Base-by-base conservation (phyloP, 1,139 yeast species). In the Torulaspora globosa region DNA sequence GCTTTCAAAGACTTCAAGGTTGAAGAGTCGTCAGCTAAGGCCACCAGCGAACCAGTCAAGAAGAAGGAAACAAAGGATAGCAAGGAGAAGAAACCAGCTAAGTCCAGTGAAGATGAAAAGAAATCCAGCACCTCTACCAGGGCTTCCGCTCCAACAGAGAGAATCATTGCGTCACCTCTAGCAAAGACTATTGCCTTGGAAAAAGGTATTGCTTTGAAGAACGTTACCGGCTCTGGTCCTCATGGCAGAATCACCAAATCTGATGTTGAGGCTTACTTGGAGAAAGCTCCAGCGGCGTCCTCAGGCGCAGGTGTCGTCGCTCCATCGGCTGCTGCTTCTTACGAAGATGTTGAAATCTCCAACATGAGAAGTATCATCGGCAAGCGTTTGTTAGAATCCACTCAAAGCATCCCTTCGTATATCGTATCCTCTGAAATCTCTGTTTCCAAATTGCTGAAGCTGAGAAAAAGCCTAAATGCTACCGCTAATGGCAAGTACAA, bases 331-430 rank as follows among this genome's bases (percentile, higher is more conserved):
- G 68, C 73, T 46, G 79, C 84, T 37, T 56, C 80, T 24, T 89
- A 73, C 71, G 83, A 78, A 63, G 99, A 92, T 67, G 79, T 82
- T 52, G 96, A 96, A 63, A 76, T 92, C 67, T 74, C 95, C 50
- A 77, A 78, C 64, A 92, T 92, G 97, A 86, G 99, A 76, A 83
- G 83, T 72, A 86, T 94, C 57, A 92, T 92, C 64, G 96, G 96
- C 57, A 70, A 81, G 65, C 86, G 99, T 74, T 78, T 92, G 60
- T 73, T 85, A 56, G 82, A 85, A 69, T 89, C 97, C 42, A 85
- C 92, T 62, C 87, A 80, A 68, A 79, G 79, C 59, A 81, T 88
- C 54, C 99, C 99, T 62, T 84, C 95, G 52, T 92, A 88, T 75
- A 84, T 89, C 66, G 92, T 94, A 47, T 85, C 95, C 38, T 85